A percentile compares a stretch with the other conserved stretches of the same genome.
Conservation (phyloP, 108 stramenopile species). For the Mayamaea pseudoterrestris region DNA sequence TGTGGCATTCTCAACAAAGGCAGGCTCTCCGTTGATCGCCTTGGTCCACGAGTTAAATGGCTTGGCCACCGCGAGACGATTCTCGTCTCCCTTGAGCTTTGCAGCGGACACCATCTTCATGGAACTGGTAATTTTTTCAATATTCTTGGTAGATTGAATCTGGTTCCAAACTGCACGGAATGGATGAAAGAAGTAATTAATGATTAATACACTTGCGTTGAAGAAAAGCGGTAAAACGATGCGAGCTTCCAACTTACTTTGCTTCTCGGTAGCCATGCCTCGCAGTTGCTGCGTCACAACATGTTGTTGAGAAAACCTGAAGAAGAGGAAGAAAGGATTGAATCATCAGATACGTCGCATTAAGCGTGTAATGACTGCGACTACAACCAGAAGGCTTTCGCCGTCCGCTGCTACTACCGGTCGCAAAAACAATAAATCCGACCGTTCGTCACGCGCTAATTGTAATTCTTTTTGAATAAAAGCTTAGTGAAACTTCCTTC, state of each 20-base stretch:
- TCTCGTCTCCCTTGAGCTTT: slow-evolving; percentile 98
- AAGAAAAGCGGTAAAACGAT: slow-evolving; percentile 3
- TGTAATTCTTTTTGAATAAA: not conserved
- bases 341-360: not conserved
- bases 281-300: slow-evolving; percentile 28
- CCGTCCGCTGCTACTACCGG: not conserved
- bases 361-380: too few species aligned
- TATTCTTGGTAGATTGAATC: slow-evolving; percentile 97
- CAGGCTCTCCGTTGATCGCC: slow-evolving; percentile 38
- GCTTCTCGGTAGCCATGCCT: slow-evolving; percentile 89
- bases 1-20: slow-evolving; percentile 47
- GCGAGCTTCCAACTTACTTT: slow-evolving; percentile 34
- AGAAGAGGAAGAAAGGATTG: not conserved
- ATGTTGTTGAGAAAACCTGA: not conserved
- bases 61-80: slow-evolving; percentile 46
- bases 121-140: slow-evolving; percentile 97
- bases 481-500: too few species aligned
- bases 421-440: not conserved
- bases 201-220: not conserved
- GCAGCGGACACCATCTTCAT: slow-evolving; percentile 99
- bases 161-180: slow-evolving; percentile 70
- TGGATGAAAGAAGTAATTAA: slow-evolving; percentile 5
- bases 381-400: too few species aligned
- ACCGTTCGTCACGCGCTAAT: not conserved
- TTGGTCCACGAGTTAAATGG: slow-evolving; percentile 77